Base-by-base conservation (phyloP, 106 monocot genomes). In the Phalaenopsis equestris region DNA sequence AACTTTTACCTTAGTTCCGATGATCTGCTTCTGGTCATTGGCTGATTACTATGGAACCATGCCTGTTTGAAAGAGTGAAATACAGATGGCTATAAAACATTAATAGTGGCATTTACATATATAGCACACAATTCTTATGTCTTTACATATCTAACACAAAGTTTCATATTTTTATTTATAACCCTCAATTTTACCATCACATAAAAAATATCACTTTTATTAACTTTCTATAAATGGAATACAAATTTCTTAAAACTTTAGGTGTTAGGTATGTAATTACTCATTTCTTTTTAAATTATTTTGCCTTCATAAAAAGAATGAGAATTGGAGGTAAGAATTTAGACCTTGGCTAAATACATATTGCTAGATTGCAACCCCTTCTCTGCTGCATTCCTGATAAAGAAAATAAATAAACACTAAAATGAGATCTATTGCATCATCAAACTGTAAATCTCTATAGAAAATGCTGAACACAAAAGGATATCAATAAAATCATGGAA, bases 21-120 rank as follows among this genome's bases (percentile, higher is more conserved):
- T 18, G 91, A 91, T 58, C 88, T 80, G 41, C 91, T 91, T 84
- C 91, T 84, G 2, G 91, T 88, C 91, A 91, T 91, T 86, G 91
- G 91, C 77, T 88, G 91, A 81, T 84, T 72, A 81, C 91, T 91
- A 21, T 91, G 79, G 81, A 91, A 88, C 91, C 91, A 91, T 79
- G 91, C 86, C 91, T 91, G 81, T 75, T 81, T 52, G 64, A 45
- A 76, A 55, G 43, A 42, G 61, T 41, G 68, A 67, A 80, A 49
- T 19, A 38, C 18, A 67, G n/a, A 76, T 14, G 17, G 45, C 46
- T 79, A 24, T 61, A 77, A 2, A 75, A 61, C 38, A 37, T 42
- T 10, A 16, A 5, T 48, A 65, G 19, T 43, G 30, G 30, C 30
- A 30, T 30, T 30, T 30, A 30, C 30, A 30, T 0, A 30, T 30